A percentile compares a stretch with the other conserved stretches of the same genome.
These are phyloP conservation scores for Colletotrichum abscissum DNA, from an alignment of 2,329 filamentous ascomycete genomes.

Conservation along the genomic window DNA sequence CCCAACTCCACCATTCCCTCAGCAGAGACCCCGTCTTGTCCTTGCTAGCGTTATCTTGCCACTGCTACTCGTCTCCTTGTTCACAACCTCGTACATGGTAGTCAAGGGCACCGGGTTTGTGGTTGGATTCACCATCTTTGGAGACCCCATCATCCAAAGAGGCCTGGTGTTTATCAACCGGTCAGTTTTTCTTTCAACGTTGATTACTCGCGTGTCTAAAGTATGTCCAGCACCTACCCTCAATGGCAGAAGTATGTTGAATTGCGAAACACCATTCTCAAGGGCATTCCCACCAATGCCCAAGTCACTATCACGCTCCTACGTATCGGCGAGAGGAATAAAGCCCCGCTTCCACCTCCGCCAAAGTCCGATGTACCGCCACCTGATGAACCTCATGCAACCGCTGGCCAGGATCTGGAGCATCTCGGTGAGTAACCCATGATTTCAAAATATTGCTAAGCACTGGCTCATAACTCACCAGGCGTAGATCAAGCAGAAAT, in stretches of 20 bases:
- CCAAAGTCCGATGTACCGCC: conserved; percentile 51
- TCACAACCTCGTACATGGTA: conserved; percentile 68
- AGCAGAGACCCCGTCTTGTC: conserved; percentile 61
- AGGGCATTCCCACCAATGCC: conserved; percentile 86
- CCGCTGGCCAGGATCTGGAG: conserved; percentile 51
- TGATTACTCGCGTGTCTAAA: conserved; percentile 37
- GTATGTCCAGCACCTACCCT: conserved; percentile 61
- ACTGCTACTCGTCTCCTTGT: conserved; percentile 61
- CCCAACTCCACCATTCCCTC: conserved; percentile 72
- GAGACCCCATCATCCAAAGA: conserved; percentile 76
- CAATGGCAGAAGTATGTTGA: conserved; percentile 82
- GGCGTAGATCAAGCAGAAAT: conserved; percentile 73
- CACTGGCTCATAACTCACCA: conserved; percentile 41
- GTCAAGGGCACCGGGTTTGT: conserved; percentile 75
- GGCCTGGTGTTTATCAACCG: conserved; percentile 69
- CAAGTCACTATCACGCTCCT: conserved; percentile 85
- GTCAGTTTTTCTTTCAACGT: conserved; percentile 43
- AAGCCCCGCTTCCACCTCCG: conserved; percentile 77
- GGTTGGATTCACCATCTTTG: conserved; percentile 82
- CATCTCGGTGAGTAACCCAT: conserved; percentile 44
- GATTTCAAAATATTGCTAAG: neutral
- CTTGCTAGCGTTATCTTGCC: conserved; percentile 65
- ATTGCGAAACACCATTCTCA: conserved; percentile 79
- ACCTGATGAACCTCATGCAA: conserved; percentile 53
- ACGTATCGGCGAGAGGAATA: conserved; percentile 84